Evolutionary conservation across 208 protist genomes (phyloP).

Genomic region (Leishmania guyanensis): DNA sequence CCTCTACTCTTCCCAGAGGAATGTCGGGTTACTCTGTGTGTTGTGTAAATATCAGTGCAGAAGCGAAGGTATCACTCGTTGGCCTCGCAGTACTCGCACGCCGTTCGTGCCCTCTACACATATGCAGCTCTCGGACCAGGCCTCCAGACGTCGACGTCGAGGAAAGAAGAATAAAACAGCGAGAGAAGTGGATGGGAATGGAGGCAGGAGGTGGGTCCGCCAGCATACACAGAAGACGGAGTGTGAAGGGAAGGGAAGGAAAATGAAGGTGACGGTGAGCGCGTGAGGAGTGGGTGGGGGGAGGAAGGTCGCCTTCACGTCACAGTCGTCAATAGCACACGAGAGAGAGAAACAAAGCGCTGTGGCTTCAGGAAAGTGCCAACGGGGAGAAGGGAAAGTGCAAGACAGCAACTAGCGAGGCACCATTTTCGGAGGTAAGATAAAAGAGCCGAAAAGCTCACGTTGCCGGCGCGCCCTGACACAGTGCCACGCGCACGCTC

Average conservation of each 20-base stretch:
- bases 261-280: neutral
- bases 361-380: neutral
- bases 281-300: neutral
- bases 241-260: neutral
- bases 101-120: neutral
- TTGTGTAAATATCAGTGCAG: neutral
- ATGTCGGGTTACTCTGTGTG: neutral
- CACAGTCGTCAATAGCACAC: neutral
- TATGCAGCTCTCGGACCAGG: neutral
- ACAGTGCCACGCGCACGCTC: neutral
- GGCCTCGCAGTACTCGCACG: neutral
- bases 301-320: neutral
- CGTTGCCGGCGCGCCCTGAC: neutral
- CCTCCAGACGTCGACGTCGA: neutral
- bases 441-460: too few species aligned
- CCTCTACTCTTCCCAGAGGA: neutral
- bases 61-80: neutral
- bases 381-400: neutral
- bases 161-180: neutral
- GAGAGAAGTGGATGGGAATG: neutral
- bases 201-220: neutral
- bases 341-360: neutral
- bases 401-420: neutral
- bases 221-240: neutral
- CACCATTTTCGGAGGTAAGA: too few species aligned